phyloP scores from a whole-genome alignment of 192 early-diverging fungal species.

The Coemansia brasiliensis region DNA sequence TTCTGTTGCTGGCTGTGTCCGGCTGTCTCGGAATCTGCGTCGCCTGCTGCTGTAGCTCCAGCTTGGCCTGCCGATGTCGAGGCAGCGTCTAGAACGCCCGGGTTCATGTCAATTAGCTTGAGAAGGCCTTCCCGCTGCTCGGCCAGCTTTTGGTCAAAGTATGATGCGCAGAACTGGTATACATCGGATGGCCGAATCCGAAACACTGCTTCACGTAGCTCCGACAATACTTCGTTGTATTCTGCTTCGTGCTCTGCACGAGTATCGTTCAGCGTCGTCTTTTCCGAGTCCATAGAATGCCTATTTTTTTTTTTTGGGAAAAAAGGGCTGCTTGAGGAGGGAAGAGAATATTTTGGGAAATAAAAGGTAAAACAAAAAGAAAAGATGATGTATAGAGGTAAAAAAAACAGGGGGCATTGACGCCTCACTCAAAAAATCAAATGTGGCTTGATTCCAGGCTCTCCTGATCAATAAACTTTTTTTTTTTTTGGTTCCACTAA shows the following conservation, averaged over 20 bases:
- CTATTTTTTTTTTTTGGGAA: slow-evolving; percentile 1
- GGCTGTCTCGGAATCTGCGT: slow-evolving; percentile 8
- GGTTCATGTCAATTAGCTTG: slow-evolving; percentile 51
- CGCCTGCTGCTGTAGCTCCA: slow-evolving; percentile 5
- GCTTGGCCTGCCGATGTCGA: slow-evolving; percentile 7
- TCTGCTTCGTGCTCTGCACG: slow-evolving; percentile 50
- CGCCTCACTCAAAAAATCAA: background rate
- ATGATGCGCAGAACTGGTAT: slow-evolving; percentile 89
- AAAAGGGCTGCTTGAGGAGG: slow-evolving; percentile 6
- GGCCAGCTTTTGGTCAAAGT: slow-evolving; percentile 82
- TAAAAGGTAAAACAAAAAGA: background rate
- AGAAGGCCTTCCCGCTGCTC: slow-evolving; percentile 67
- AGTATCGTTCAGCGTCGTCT: slow-evolving; percentile 45
- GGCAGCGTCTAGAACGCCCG: slow-evolving; percentile 33
- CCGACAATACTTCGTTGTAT: slow-evolving; percentile 71
- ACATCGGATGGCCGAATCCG: slow-evolving; percentile 81
- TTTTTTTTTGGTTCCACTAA: background rate
- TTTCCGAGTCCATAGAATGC: slow-evolving; percentile 44
- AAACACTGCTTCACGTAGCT: slow-evolving; percentile 78
- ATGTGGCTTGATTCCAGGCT: slow-evolving; percentile 2
- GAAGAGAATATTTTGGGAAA: slow-evolving; percentile 1
- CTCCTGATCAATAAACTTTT: background rate
- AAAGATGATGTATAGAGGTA: too few relatives aligned
- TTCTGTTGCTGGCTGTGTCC: slow-evolving; percentile 15
- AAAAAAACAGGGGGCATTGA: background rate